Evolutionary conservation across 139 green algal species (phyloP).

Genomic region (Raphidocelis subcapitata): DNA sequence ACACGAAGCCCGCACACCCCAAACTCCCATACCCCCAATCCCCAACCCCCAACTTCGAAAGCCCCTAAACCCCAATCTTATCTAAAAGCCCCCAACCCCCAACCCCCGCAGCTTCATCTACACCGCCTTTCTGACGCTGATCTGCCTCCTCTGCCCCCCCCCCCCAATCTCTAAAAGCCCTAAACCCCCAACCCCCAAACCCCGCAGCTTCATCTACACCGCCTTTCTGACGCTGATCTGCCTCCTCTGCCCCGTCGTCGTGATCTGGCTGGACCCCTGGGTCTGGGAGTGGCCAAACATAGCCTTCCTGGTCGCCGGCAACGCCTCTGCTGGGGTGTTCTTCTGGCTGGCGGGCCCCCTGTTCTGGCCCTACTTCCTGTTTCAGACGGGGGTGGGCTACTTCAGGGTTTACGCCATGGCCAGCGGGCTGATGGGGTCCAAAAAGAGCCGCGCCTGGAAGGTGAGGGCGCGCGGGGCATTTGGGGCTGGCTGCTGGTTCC

Average conservation of each 20-base stretch:
- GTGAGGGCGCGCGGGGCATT: not conserved
- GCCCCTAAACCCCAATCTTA: too few species aligned
- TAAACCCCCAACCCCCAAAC: too few species aligned
- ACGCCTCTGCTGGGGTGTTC: constrained; percentile 7
- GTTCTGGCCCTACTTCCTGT: constrained; percentile 28
- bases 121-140: constrained; percentile 25
- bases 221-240: constrained; percentile 26
- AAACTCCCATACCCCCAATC: too few species aligned
- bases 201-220: constrained; percentile 29
- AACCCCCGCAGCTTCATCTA: constrained; percentile 24
- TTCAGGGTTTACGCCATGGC: constrained; percentile 28
- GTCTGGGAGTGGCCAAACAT: constrained; percentile 13
- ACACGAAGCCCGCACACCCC: too few species aligned
- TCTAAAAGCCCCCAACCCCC: too few species aligned
- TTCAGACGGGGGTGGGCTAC: constrained; percentile 29
- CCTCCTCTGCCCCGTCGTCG: constrained; percentile 25
- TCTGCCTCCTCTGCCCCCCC: constrained; percentile 29
- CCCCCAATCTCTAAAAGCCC: too few species aligned
- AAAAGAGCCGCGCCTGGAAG: not conserved
- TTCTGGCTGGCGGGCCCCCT: constrained; percentile 23
- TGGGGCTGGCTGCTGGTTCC: too few species aligned
- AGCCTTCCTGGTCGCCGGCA: constrained; percentile 24
- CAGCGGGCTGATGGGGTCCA: constrained; percentile 11
- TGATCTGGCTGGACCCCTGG: constrained; percentile 32
- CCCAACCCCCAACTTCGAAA: too few species aligned